Conservation (phyloP, 2,329 filamentous ascomycete genomes). For the Calycina marina region DNA sequence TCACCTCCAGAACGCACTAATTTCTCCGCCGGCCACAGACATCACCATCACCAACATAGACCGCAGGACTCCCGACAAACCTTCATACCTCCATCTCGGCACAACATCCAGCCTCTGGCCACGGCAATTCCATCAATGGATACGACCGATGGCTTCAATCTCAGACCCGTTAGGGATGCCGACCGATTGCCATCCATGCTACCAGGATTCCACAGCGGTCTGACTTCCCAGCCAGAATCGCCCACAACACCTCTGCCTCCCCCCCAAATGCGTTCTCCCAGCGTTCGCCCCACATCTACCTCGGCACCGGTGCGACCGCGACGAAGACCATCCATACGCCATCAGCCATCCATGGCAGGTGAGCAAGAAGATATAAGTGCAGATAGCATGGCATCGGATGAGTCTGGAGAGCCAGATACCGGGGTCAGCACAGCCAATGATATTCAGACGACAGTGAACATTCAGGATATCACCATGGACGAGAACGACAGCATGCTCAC, state of each 20-base stretch:
- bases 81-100: slow-evolving; percentile 34
- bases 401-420: slow-evolving; percentile 62
- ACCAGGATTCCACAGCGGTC: slow-evolving; percentile 49
- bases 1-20: slow-evolving; percentile 59
- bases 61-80: slow-evolving; percentile 35
- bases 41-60: slow-evolving; percentile 37
- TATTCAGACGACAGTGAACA: slow-evolving; percentile 68
- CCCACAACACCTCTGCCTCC: slow-evolving; percentile 72
- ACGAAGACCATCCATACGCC: slow-evolving; percentile 71
- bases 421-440: slow-evolving; percentile 59
- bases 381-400: slow-evolving; percentile 71
- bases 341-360: slow-evolving; percentile 74
- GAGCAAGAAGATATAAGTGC: slow-evolving; percentile 77
- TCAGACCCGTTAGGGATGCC: slow-evolving; percentile 66
- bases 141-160: slow-evolving; percentile 51
- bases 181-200: slow-evolving; percentile 77
- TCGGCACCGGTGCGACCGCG: slow-evolving; percentile 41
- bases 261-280: slow-evolving; percentile 42
- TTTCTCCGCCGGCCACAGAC: slow-evolving; percentile 39
- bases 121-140: slow-evolving; percentile 55
- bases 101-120: slow-evolving; percentile 50
- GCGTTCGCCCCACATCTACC: slow-evolving; percentile 36
- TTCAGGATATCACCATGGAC: slow-evolving; percentile 69
- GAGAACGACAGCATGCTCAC: slow-evolving; percentile 62
- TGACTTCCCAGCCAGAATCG: slow-evolving; percentile 81